Evolutionary conservation across 176 grass and related monocot species (phyloP), one percentile per base, ranked within the genome.

Genomic region (Avena insularis): DNA sequence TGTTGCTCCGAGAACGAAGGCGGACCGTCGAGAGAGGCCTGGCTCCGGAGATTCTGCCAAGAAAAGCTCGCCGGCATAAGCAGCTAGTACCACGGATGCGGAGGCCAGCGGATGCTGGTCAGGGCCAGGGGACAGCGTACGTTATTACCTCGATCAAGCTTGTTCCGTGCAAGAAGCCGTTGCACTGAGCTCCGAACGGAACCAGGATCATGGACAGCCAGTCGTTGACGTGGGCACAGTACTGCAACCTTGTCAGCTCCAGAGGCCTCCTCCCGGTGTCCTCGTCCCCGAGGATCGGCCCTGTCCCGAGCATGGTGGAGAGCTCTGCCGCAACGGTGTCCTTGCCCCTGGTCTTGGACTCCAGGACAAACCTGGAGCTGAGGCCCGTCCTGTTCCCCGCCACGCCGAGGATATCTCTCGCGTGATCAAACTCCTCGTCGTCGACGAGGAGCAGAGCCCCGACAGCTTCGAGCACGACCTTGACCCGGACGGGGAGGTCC

Each of bases 261-360:
- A 98, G 82, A 3, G 92, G 87, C 14, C 82, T 95, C n/a, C 82
- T 95, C 21, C 92, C 87, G 2, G 56, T 66, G 56, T 75, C 89
- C 25, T 90, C 87, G n/a, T 87, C 90, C 27, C 79, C 82, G 6
- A 53, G 43, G 11, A 9, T 82, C 65, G 53, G 55, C 19, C 75
- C 71, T 29, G 40, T 78, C 14, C 12, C 89, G 2, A 87, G n/a
- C 75, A 53, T 75, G 31, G 77, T 91, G 0, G 69, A 74, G 83
- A 98, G 72, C 88, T 98, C 92, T 17, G 92, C 93, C 17, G 91
- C 78, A 57, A 98, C 48, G 79, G 90, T 93, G 88, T 98, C 93
- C 38, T 82, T 95, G 61, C 90, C 84, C 71, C 96, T 92, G 29
- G 92, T 85, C 31, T 66, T 98, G 5, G 92, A 91, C 80, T 93